Evolutionary conservation across 148 eudicot genomes (phyloP), one percentile per base, ranked within the genome.

Genomic region (Gaultheria prostrata): DNA sequence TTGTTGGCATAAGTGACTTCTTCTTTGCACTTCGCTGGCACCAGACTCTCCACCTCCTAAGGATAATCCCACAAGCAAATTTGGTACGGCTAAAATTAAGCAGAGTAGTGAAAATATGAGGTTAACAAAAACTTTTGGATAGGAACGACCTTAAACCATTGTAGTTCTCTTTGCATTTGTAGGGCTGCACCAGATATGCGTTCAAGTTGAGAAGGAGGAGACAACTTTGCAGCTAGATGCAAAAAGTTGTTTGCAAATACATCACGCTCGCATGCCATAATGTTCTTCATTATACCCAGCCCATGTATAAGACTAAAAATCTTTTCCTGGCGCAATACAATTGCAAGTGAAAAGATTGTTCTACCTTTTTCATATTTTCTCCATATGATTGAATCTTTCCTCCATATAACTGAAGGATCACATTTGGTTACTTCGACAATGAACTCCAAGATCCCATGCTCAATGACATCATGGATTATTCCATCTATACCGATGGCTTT

Each of bases 31-130:
- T 49, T 53, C 15, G 88, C 86, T 77, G 76, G 88, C 9, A 81
- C 77, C 1, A 87, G 84, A 4, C 48, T 84, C 74, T 87, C 88
- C 43, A 87, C 88, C 50, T 69, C 88, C 88, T 87, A 74, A 74
- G 3, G 65, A 79, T 11, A 13, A 15, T 43, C 24, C 17, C 33
- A 26, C 1, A 20, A 53, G 45, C 1, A 20, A 54, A 78, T 28
- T 50, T 0, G 21, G n/a, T 30, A 20, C 4, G 8, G 15, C 26
- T 8, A 79, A 56, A 32, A 13, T 1, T 12, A 35, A 5, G n/a
- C 17, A 24, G 13, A 57, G 26, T 57, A 57, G 53, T 9, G 53
- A 49, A 49, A 49, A 49, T 6, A 59, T 59, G 67, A 59, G 53
- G 82, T 18, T 13, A 32, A 39, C 71, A 30, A 28, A 9, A 8